Evolutionary conservation across 306 rosid species (phyloP), one percentile per base, ranked within the genome.

Genomic region (Oemleria cerasiformis): DNA sequence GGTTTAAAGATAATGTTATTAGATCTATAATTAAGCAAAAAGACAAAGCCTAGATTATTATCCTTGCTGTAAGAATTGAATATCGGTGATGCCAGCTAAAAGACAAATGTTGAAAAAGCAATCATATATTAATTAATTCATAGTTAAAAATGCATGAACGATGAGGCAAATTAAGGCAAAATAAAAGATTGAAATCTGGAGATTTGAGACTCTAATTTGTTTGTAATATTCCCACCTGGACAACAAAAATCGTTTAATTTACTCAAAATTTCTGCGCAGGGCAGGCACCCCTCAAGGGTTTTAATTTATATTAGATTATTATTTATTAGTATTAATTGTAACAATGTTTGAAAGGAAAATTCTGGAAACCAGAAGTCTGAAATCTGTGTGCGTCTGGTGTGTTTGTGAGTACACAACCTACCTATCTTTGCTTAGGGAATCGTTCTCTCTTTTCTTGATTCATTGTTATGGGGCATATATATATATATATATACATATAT

Each of bases 1-100:
- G 41, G 59, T 49, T 49, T 65, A 49, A 59, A 60, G 60, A 55
- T 65, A 51, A 51, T 77, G 74, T 73, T 73, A 9, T 43, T 20
- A 64, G 79, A 51, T 75, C 77, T 73, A 74, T 70, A 70, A 72
- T 79, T 73, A 70, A 68, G 78, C 78, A 76, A 65, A 70, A 67
- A 74, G 88, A 73, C 82, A 73, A 81, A 75, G 47, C 55, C 71
- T 64, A 73, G 68, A 45, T 68, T 66, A 25, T 25, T 25, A 71
- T 53, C 75, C 44, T 78, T 64, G 12, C 64, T 39, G n/a, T 65
- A 25, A 25, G 30, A 25, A 25, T 25, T 25, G 30, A 25, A 25
- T 25, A 25, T 1, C 20, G 30, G 57, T 39, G 70, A 14, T 56
- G 68, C 73, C 75, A 72, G 73, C 78, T 48, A 25, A 61, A 71